Evolutionary conservation across 2,329 filamentous ascomycete genomes (phyloP).

Genomic region (Rhinocladiella similis): DNA sequence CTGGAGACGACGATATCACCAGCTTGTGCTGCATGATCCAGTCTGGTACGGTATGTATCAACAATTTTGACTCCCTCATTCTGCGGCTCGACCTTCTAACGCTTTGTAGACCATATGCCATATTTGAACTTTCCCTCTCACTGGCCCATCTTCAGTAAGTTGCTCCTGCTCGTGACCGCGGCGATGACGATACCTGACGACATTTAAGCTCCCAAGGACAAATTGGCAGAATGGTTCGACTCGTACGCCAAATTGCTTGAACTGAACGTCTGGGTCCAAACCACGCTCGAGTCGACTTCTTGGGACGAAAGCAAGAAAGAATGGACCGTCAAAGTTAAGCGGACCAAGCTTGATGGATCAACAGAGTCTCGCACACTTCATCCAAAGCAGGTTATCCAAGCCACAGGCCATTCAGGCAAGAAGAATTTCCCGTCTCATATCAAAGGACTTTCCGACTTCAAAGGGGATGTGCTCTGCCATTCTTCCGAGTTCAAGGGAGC

Average conservation of each 20-base stretch:
- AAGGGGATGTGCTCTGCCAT: slow-evolving; percentile 61
- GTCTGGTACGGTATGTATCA: slow-evolving; percentile 44
- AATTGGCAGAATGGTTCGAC: slow-evolving; percentile 68
- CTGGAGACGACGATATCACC: slow-evolving; percentile 63
- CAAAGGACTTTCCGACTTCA: slow-evolving; percentile 55
- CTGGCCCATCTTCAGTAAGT: slow-evolving; percentile 64
- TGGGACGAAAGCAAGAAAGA: slow-evolving; percentile 52
- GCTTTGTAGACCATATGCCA: slow-evolving; percentile 48
- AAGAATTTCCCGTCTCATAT: slow-evolving; percentile 52
- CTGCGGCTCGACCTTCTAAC: neutral
- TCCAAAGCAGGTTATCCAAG: slow-evolving; percentile 65
- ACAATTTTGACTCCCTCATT: neutral
- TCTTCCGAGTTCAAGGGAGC: slow-evolving; percentile 62
- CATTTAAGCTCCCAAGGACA: slow-evolving; percentile 61
- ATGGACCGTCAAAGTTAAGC: slow-evolving; percentile 59
- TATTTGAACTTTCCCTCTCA: slow-evolving; percentile 63
- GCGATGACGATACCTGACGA: neutral
- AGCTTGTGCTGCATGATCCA: slow-evolving; percentile 68
- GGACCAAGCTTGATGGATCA: slow-evolving; percentile 39
- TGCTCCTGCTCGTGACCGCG: neutral
- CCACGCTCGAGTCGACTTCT: slow-evolving; percentile 48
- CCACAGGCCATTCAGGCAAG: slow-evolving; percentile 68
- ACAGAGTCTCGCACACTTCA: slow-evolving; percentile 56
- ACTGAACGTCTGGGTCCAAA: slow-evolving; percentile 65
- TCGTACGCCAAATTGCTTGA: slow-evolving; percentile 65